phyloP scores from a whole-genome alignment of 208 protist species.

The Trypanosoma congolense region DNA sequence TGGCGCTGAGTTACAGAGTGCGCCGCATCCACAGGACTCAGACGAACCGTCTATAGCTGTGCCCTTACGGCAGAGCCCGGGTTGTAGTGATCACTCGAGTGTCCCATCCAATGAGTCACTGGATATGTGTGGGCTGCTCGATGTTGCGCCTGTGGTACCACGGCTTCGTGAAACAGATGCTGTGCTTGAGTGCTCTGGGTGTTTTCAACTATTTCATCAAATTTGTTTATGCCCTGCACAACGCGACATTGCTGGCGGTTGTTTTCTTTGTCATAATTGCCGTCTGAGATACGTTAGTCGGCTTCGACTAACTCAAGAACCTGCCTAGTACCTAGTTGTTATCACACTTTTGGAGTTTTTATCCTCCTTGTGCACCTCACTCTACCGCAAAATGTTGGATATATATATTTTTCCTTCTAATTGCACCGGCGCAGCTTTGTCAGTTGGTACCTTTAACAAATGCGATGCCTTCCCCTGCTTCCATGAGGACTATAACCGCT shows the following conservation, averaged over 20 bases:
- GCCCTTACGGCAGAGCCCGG: not conserved
- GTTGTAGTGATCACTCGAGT: not conserved
- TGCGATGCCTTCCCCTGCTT: too few relatives aligned
- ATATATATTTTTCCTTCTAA: too few relatives aligned
- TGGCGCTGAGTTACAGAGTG: constrained; percentile 7
- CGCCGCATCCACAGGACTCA: too few relatives aligned
- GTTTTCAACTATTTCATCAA: constrained; percentile 76
- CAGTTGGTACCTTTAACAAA: too few relatives aligned
- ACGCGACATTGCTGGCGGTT: constrained; percentile 34
- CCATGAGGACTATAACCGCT: too few relatives aligned
- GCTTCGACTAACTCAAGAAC: constrained; percentile 18
- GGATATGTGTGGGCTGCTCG: constrained; percentile 20
- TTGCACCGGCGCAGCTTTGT: too few relatives aligned
- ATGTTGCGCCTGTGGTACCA: constrained; percentile 29
- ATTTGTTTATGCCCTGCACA: constrained; percentile 63
- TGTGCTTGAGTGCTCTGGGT: constrained; percentile 67
- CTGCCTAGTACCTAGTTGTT: constrained; percentile 8
- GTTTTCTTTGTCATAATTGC: constrained; percentile 75
- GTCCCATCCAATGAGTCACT: not conserved
- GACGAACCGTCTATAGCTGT: too few relatives aligned
- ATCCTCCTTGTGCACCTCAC: too few relatives aligned
- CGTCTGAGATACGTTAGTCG: constrained; percentile 25
- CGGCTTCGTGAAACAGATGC: constrained; percentile 54
- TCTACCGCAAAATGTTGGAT: too few relatives aligned
- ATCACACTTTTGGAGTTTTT: too few relatives aligned